These are phyloP conservation scores for Lathyrus tuberosus DNA, from an alignment of 306 rosid species.

Conservation along the genomic window DNA sequence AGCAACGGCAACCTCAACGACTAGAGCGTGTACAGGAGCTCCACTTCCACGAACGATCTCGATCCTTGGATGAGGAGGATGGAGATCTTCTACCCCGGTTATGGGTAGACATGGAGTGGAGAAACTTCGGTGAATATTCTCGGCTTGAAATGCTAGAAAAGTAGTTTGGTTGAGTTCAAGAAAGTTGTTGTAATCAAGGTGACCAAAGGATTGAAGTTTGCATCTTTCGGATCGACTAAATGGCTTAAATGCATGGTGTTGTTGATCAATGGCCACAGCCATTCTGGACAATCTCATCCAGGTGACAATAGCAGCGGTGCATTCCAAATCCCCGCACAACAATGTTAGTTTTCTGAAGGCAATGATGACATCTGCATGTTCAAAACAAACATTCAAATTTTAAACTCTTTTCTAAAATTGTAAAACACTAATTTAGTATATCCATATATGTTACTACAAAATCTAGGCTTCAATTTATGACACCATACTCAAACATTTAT, in stretches of 20 bases:
- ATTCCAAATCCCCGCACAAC: constrained; percentile 59
- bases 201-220: constrained; percentile 77
- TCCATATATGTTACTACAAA: not conserved
- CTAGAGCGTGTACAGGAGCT: constrained; percentile 66
- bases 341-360: constrained; percentile 49
- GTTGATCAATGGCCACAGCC: constrained; percentile 83
- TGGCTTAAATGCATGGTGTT: constrained; percentile 64
- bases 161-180: constrained; percentile 41
- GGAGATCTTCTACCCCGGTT: constrained; percentile 61
- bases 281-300: constrained; percentile 66
- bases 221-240: constrained; percentile 67
- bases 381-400: constrained; percentile 18
- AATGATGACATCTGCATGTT: constrained; percentile 49
- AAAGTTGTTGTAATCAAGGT: constrained; percentile 54
- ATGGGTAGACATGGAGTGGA: constrained; percentile 92
- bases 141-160: constrained; percentile 52
- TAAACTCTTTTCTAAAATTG: not conserved
- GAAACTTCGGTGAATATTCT: constrained; percentile 77
- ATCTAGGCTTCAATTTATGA: not conserved
- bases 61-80: constrained; percentile 55
- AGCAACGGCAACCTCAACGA: constrained; percentile 79
- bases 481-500: not conserved
- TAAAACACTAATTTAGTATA: not conserved
- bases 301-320: constrained; percentile 49
- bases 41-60: constrained; percentile 67